phyloP scores from a whole-genome alignment of 2,329 filamentous ascomycete species.

The Apiospora rasikravindrae region DNA sequence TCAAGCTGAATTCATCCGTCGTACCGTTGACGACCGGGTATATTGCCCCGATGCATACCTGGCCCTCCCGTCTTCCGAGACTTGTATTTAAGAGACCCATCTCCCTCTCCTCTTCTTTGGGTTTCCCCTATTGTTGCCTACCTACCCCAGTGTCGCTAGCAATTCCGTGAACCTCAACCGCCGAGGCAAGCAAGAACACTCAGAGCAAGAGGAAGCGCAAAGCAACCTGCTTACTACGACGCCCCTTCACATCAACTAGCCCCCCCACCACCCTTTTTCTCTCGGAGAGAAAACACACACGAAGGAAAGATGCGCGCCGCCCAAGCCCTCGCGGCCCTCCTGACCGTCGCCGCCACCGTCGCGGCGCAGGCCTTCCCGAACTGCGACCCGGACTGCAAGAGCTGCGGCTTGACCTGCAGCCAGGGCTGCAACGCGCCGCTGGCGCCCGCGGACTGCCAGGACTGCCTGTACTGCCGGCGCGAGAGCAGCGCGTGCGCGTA shows the following conservation, averaged over 20 bases:
- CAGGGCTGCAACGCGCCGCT: slow-evolving; percentile 30
- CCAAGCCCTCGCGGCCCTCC: slow-evolving; percentile 3
- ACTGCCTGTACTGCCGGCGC: slow-evolving; percentile 34
- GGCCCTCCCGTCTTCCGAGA: not conserved
- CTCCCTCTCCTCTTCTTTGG: not conserved
- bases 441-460: slow-evolving; percentile 23
- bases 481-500: slow-evolving; percentile 33
- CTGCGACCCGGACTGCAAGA: slow-evolving; percentile 26
- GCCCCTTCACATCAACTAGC: not conserved
- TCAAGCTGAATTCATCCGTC: slow-evolving; percentile 10
- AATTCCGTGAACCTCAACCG: not conserved
- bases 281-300: not conserved
- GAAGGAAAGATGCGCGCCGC: not conserved
- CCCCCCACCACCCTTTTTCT: not conserved
- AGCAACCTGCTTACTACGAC: not conserved
- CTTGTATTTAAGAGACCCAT: not conserved
- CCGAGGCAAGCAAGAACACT: not conserved
- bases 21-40: slow-evolving; percentile 6
- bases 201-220: not conserved
- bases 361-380: slow-evolving; percentile 17
- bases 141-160: not conserved
- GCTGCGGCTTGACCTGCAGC: slow-evolving; percentile 32
- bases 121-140: too few species aligned
- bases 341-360: slow-evolving; percentile 21
- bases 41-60: slow-evolving; percentile 4